phyloP scores from a whole-genome alignment of 2,329 filamentous ascomycete species.

The Penicillium sp. region DNA sequence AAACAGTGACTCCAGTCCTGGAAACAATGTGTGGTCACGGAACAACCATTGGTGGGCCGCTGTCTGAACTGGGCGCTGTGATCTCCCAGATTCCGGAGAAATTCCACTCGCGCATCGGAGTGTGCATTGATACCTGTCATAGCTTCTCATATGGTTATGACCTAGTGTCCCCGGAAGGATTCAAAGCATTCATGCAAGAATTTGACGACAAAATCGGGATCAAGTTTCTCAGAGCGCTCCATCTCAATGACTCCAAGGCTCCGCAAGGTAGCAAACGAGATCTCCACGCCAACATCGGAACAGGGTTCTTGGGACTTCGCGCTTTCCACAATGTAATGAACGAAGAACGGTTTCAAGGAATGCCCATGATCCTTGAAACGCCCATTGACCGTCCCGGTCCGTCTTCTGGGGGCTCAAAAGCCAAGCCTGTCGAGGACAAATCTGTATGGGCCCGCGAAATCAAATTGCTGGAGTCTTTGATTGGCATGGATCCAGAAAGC shows the following conservation, averaged over 20 bases:
- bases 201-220: conserved; percentile 77
- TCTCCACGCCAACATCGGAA: conserved; percentile 93
- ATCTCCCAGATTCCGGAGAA: conserved; percentile 67
- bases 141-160: conserved; percentile 94
- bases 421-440: conserved; percentile 62
- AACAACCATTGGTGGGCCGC: conserved; percentile 79
- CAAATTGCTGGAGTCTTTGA: conserved; percentile 82
- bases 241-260: conserved; percentile 94
- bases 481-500: conserved; percentile 76
- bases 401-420: conserved; percentile 19
- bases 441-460: conserved; percentile 89
- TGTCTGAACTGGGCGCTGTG: conserved; percentile 82
- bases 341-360: conserved; percentile 65
- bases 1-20: conserved; percentile 73
- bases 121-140: conserved; percentile 96
- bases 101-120: conserved; percentile 79
- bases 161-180: conserved; percentile 69
- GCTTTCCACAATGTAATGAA: conserved; percentile 93
- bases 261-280: conserved; percentile 78
- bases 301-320: conserved; percentile 83
- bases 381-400: conserved; percentile 70
- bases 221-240: conserved; percentile 76
- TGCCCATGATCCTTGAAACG: conserved; percentile 96
- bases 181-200: conserved; percentile 66
- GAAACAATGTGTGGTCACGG: conserved; percentile 95